A percentile compares a stretch with the other conserved stretches of the same genome.
Evolutionary conservation across 495 filamentous ascomycete genomes (phyloP).

Genomic region (Xylaria acuta): DNA sequence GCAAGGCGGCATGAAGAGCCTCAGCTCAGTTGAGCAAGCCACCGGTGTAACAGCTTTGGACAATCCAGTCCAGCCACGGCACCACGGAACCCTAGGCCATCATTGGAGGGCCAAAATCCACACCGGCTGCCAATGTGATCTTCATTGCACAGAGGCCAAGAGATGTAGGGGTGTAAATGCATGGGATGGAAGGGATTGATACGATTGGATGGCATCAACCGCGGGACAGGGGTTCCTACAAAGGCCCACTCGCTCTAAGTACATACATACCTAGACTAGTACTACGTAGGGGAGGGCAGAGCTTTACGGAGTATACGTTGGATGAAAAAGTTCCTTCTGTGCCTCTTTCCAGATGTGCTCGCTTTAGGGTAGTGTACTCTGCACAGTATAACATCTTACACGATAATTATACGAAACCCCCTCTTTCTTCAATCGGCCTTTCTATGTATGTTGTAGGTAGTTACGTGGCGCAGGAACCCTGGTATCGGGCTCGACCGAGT

Average conservation of each 20-base stretch:
- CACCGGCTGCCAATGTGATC: neutral
- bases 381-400: neutral
- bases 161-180: conserved; percentile 2
- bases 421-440: neutral
- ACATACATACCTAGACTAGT: too few relatives aligned
- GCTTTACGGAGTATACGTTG: neutral
- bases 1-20: neutral
- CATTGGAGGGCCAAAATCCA: neutral
- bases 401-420: neutral
- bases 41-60: neutral
- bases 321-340: neutral
- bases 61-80: neutral
- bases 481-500: neutral
- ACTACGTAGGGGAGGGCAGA: too few relatives aligned
- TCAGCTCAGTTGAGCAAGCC: conserved; percentile 21
- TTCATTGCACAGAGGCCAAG: neutral
- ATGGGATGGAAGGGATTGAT: conserved; percentile 9
- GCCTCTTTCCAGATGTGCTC: neutral
- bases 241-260: neutral
- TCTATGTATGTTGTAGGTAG: neutral
- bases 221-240: neutral
- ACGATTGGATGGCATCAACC: conserved; percentile 7
- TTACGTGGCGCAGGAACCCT: neutral
- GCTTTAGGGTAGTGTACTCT: neutral
- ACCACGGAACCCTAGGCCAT: neutral